Evolutionary conservation across 2,329 filamentous ascomycete genomes (phyloP).

Genomic region (Lasiodiplodia sp.): DNA sequence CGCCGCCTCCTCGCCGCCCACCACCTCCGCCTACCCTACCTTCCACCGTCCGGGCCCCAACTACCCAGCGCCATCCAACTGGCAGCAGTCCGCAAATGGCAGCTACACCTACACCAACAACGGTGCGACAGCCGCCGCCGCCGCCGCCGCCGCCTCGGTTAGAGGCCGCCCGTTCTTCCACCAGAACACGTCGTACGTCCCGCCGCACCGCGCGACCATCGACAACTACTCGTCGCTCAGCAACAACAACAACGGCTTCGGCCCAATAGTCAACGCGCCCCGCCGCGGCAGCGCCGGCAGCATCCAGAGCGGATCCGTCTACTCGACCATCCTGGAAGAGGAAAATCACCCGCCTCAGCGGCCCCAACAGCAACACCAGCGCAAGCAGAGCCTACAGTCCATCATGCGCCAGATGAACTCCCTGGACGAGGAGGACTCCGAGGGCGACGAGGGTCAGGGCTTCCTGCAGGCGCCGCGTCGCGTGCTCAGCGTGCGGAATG

Average conservation of each 20-base stretch:
- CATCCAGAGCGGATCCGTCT: background rate
- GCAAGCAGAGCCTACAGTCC: slow-evolving; percentile 12
- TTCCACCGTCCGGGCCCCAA: slow-evolving; percentile 5
- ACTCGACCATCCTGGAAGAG: slow-evolving; percentile 13
- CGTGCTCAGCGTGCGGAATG: slow-evolving; percentile 21
- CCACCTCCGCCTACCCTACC: slow-evolving; percentile 6
- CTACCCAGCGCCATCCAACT: slow-evolving; percentile 5
- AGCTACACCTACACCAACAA: background rate
- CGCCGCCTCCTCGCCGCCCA: background rate
- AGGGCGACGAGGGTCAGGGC: background rate
- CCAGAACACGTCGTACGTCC: slow-evolving; percentile 9
- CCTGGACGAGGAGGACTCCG: slow-evolving; percentile 17
- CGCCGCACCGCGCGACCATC: slow-evolving; percentile 4
- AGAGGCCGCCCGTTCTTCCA: background rate
- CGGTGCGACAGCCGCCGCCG: background rate
- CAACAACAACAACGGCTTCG: background rate
- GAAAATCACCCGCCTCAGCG: background rate
- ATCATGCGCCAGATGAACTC: slow-evolving; percentile 22
- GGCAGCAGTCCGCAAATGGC: background rate
- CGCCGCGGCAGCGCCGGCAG: background rate
- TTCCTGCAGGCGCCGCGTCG: slow-evolving; percentile 1
- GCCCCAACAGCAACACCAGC: background rate
- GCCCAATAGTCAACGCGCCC: background rate
- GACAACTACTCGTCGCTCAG: background rate
- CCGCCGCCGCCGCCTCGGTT: background rate